Percentiles rank a stretch among this genome's conserved stretches.
Evolutionary conservation across 2,329 filamentous ascomycete species (phyloP).

Genomic region (Pyrenochaeta sp.): DNA sequence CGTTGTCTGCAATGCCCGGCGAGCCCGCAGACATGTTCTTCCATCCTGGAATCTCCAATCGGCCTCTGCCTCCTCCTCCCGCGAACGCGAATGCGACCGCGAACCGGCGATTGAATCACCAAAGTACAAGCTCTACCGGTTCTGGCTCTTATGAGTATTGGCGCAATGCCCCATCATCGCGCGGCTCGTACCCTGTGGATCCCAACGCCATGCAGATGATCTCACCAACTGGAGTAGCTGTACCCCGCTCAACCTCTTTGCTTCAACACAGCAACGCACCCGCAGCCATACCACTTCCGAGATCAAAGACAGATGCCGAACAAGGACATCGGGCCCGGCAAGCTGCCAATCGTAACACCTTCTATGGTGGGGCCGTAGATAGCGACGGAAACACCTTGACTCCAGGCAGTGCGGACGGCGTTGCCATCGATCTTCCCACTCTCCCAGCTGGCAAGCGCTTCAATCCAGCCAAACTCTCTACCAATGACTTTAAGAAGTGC

Average conservation of each 20-base stretch:
- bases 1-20: conserved; percentile 47
- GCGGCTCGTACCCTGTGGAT: conserved; percentile 42
- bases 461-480: conserved; percentile 81
- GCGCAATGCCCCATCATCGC: conserved; percentile 44
- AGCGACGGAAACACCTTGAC: conserved; percentile 66
- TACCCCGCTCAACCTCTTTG: conserved; percentile 66
- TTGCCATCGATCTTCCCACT: conserved; percentile 83
- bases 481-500: conserved; percentile 84
- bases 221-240: conserved; percentile 41
- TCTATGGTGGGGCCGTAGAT: conserved; percentile 44
- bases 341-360: conserved; percentile 42
- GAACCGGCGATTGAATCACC: conserved; percentile 54
- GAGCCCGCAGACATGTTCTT: conserved; percentile 93
- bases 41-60: conserved; percentile 77
- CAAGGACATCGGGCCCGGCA: conserved; percentile 58
- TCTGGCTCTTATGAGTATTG: conserved; percentile 58
- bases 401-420: conserved; percentile 53
- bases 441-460: conserved; percentile 84
- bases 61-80: conserved; percentile 70
- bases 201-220: conserved; percentile 42
- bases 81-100: conserved; percentile 58
- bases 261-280: conserved; percentile 84
- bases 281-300: conserved; percentile 78
- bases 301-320: conserved; percentile 94
- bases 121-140: conserved; percentile 41